Evolutionary conservation across 805 yeast genomes (phyloP).

Genomic region (Kuraishia molischiana): DNA sequence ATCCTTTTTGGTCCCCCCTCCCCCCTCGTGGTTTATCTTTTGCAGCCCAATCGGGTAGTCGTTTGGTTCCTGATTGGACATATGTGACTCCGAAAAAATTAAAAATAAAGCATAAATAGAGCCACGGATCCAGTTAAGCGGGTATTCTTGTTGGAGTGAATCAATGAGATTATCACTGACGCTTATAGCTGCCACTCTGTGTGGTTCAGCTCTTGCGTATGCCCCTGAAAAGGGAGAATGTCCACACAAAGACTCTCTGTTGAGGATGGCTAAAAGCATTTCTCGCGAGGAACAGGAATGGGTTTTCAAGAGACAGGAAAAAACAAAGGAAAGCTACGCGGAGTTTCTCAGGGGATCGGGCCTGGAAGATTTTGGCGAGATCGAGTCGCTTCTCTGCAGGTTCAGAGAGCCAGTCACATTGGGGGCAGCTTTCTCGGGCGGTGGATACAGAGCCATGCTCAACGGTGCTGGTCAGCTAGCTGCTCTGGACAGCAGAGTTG

Average conservation of each 20-base stretch:
- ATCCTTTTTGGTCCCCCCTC: no score
- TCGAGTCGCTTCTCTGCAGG: not conserved
- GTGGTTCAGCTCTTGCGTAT: not conserved
- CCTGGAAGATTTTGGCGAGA: not conserved
- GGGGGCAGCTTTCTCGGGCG: slow-evolving; percentile 67
- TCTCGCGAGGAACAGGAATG: not conserved
- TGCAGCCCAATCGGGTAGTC: no score
- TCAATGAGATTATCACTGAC: no score
- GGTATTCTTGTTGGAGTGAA: no score
- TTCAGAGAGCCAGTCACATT: not conserved
- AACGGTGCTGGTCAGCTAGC: slow-evolving; percentile 77
- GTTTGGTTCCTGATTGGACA: no score
- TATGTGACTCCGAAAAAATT: no score
- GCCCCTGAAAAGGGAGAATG: not conserved
- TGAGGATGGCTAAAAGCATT: not conserved
- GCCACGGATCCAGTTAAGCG: no score
- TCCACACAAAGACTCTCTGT: not conserved
- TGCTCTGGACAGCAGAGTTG: slow-evolving; percentile 69
- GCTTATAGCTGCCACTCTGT: no score
- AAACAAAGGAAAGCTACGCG: not conserved
- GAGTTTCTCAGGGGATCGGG: not conserved
- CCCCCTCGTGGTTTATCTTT: no score
- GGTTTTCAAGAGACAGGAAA: not conserved
- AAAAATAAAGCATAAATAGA: no score
- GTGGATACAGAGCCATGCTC: slow-evolving; percentile 87